Conservation (phyloP, 805 yeast genomes). For the Ogataea allantospora region DNA sequence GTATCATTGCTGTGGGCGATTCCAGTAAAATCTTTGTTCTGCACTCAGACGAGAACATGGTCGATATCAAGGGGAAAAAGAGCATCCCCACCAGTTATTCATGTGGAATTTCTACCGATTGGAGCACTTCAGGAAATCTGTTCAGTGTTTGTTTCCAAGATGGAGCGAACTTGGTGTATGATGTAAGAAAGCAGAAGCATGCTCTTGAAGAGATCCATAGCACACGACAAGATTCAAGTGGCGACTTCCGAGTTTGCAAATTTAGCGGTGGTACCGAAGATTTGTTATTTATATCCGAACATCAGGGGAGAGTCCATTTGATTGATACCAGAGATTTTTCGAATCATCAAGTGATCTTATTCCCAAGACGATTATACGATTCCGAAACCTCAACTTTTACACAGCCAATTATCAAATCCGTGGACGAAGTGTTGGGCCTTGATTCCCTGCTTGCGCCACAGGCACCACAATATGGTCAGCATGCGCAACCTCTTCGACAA, state of each 20-base stretch:
- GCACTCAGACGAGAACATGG: constrained; percentile 39
- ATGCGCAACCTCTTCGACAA: no score
- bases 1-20: constrained; percentile 74
- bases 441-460: constrained; percentile 5
- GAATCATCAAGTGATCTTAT: constrained; percentile 72
- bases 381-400: constrained; percentile 17
- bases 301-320: constrained; percentile 82
- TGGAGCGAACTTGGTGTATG: constrained; percentile 77
- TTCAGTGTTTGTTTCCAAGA: constrained; percentile 85
- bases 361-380: constrained; percentile 43
- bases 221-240: constrained; percentile 51
- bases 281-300: constrained; percentile 74
- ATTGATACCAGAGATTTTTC: constrained; percentile 72
- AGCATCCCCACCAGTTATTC: constrained; percentile 54
- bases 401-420: constrained; percentile 31
- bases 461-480: background rate
- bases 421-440: constrained; percentile 27
- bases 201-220: constrained; percentile 59
- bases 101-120: constrained; percentile 80
- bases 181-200: constrained; percentile 56
- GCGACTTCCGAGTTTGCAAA: constrained; percentile 42
- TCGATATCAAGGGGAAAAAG: constrained; percentile 36
- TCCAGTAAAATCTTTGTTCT: constrained; percentile 59
- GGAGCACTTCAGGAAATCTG: constrained; percentile 68
- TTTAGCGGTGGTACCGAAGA: constrained; percentile 71